Evolutionary conservation across 2,329 filamentous ascomycete genomes (phyloP).

Genomic region (Microcyclosporella mali): DNA sequence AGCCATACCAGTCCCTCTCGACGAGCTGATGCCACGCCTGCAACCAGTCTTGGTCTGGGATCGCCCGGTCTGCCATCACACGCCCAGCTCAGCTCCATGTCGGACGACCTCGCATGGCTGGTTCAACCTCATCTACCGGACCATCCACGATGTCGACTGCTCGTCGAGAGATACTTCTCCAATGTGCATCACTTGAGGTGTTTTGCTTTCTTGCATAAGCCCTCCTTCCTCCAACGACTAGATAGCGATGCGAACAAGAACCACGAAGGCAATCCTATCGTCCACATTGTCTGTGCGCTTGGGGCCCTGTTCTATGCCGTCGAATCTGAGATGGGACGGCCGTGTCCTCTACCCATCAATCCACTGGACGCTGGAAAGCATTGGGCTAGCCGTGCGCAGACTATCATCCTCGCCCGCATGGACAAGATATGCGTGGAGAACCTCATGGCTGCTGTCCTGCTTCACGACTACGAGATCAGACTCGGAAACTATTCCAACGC

Average conservation of each 20-base stretch:
- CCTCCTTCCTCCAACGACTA: constrained; percentile 20
- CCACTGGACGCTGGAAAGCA: constrained; percentile 20
- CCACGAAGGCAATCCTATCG: constrained; percentile 17
- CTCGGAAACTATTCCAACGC: constrained; percentile 22
- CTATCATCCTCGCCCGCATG: constrained; percentile 18
- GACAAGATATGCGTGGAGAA: constrained; percentile 22
- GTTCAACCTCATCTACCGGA: constrained; percentile 14
- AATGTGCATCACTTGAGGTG: constrained; percentile 22
- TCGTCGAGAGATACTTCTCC: constrained; percentile 22
- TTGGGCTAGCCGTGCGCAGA: constrained; percentile 20
- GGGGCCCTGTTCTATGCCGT: constrained; percentile 21
- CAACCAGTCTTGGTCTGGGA: constrained; percentile 9
- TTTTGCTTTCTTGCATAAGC: constrained; percentile 23
- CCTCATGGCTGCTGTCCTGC: constrained; percentile 20
- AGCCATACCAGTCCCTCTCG: constrained; percentile 10
- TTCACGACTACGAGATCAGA: constrained; percentile 23
- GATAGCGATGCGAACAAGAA: constrained; percentile 18
- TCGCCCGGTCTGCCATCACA: constrained; percentile 9
- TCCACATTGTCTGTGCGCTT: constrained; percentile 21
- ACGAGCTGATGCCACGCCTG: constrained; percentile 13
- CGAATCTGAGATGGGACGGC: constrained; percentile 12
- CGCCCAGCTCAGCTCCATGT: constrained; percentile 4
- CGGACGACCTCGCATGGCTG: constrained; percentile 17
- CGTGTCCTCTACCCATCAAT: constrained; percentile 12
- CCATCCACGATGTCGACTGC: constrained; percentile 13